A percentile compares a stretch with the other conserved stretches of the same genome.
Conservation (phyloP, 140 eudicot species). For the Anethum foeniculum region DNA sequence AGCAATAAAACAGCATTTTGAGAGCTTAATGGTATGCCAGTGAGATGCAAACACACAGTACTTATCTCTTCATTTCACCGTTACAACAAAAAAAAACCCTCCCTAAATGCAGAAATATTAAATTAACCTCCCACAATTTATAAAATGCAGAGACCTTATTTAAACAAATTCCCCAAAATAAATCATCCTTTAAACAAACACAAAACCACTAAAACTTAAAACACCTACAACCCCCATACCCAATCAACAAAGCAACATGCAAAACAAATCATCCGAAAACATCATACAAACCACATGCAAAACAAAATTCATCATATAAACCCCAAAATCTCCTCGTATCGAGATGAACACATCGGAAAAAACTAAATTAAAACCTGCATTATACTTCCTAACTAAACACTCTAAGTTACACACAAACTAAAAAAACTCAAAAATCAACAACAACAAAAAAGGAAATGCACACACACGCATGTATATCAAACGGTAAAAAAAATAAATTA, state of each 20-base stretch:
- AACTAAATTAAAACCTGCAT: background rate
- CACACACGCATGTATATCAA: background rate
- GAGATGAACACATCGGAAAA: no score
- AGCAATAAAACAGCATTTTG: background rate
- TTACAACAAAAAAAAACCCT: background rate
- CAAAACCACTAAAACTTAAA: background rate
- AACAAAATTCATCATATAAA: background rate
- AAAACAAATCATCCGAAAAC: background rate
- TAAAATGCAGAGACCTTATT: background rate
- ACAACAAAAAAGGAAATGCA: background rate
- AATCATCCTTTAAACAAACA: background rate
- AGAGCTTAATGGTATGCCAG: background rate
- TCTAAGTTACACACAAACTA: background rate
- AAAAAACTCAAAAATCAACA: background rate
- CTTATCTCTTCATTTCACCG: background rate
- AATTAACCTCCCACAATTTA: background rate
- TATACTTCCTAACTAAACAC: background rate
- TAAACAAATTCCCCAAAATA: background rate
- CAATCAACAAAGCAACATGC: background rate
- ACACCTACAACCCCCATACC: background rate
- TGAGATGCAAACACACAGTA: background rate
- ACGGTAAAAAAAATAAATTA: slow-evolving; percentile 1
- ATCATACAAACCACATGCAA: background rate
- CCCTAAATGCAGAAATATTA: background rate
- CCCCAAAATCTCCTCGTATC: background rate